phyloP scores from a whole-genome alignment of 495 filamentous ascomycete genomes.

The Penicillium steckii region DNA sequence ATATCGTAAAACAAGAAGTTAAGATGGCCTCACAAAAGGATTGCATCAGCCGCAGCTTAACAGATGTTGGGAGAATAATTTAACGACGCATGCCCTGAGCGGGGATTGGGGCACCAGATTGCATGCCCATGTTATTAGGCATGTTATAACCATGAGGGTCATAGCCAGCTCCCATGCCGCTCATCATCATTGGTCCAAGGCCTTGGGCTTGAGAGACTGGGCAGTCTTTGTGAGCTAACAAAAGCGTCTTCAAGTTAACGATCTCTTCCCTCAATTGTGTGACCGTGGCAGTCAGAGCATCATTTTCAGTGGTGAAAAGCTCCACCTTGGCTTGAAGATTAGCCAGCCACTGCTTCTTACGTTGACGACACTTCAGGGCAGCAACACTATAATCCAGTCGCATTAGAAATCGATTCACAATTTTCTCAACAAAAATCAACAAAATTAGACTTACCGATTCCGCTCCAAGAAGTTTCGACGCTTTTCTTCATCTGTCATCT shows the following conservation, averaged over 20 bases:
- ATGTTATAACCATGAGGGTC: conserved; percentile 40
- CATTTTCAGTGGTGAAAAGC: conserved; percentile 86
- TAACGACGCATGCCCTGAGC: conserved; percentile 39
- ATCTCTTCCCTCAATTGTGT: conserved; percentile 86
- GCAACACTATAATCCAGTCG: conserved; percentile 91
- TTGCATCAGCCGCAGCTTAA: conserved; percentile 21
- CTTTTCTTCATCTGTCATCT: conserved; percentile 99
- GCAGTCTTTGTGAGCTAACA: conserved; percentile 96
- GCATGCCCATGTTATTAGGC: conserved; percentile 40
- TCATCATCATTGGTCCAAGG: conserved; percentile 66
- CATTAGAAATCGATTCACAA: too few species aligned
- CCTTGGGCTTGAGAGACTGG: conserved; percentile 89
- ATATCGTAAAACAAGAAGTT: conserved; percentile 15
- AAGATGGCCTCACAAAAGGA: conserved; percentile 2
- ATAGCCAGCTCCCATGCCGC: conserved; percentile 44
- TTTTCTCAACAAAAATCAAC: too few species aligned
- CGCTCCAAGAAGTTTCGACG: conserved; percentile 95
- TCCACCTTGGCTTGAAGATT: conserved; percentile 96
- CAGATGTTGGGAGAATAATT: too few species aligned
- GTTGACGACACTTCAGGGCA: conserved; percentile 93
- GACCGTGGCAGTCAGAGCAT: conserved; percentile 79
- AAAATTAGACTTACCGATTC: conserved; percentile 72
- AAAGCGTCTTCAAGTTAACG: conserved; percentile 88
- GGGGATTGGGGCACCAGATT: conserved; percentile 37
- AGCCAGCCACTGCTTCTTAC: conserved; percentile 98